Conservation (phyloP, 2,329 filamentous ascomycete genomes). For the Dactylellina drechsleri region DNA sequence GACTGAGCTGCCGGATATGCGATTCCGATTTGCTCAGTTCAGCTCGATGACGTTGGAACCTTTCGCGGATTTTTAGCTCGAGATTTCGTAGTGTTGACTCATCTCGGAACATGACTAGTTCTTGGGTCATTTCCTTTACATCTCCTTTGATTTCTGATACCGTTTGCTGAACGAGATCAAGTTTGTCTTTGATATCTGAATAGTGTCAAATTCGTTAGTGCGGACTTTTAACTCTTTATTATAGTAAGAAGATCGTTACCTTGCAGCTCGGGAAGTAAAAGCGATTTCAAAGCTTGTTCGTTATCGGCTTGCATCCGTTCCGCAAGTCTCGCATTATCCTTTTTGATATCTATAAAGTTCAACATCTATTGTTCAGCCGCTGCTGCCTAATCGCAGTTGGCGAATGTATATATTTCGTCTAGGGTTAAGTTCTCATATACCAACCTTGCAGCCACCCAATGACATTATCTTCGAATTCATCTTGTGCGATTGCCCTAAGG, state of each 20-base stretch:
- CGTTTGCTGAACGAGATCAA: constrained; percentile 21
- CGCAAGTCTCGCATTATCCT: constrained; percentile 29
- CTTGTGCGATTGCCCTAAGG: constrained; percentile 10
- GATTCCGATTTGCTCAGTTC: constrained; percentile 20
- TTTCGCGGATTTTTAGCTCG: constrained; percentile 3
- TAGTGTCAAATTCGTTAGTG: too few relatives aligned
- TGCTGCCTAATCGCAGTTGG: too few relatives aligned
- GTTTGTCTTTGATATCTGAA: constrained; percentile 28
- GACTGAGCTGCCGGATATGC: constrained; percentile 26
- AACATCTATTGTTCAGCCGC: neutral
- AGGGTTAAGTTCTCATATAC: neutral
- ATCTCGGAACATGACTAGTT: constrained; percentile 20
- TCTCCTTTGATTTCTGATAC: constrained; percentile 21
- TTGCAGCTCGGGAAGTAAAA: constrained; percentile 20
- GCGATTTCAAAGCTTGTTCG: constrained; percentile 8
- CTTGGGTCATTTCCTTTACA: constrained; percentile 19
- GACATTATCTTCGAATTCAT: constrained; percentile 43
- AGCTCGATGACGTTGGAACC: constrained; percentile 8
- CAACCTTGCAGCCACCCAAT: constrained; percentile 31
- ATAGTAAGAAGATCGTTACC: constrained; percentile 4
- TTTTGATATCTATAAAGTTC: constrained; percentile 20
- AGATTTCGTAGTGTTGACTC: neutral
- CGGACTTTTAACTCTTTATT: neutral
- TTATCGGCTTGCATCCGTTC: constrained; percentile 25
- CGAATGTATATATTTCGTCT: too few relatives aligned